phyloP scores from a whole-genome alignment of 2,329 filamentous ascomycete species.

The Phyllosticta citrichinensis region DNA sequence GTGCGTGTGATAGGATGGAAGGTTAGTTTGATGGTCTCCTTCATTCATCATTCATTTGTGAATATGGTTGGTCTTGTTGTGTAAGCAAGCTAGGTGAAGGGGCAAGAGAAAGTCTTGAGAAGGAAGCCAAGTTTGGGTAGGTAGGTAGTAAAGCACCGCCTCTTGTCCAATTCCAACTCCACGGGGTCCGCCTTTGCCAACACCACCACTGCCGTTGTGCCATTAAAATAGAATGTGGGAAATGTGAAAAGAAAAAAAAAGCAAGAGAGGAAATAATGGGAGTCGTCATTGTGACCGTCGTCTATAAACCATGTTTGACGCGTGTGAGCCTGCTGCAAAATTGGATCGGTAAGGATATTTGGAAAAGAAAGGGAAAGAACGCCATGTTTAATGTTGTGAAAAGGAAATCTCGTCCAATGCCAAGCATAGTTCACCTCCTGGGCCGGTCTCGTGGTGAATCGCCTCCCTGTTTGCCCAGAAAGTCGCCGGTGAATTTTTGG shows the following conservation, averaged over 20 bases:
- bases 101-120: too few species aligned
- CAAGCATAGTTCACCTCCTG: not conserved
- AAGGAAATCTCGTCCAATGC: not conserved
- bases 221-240: too few species aligned
- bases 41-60: too few species aligned
- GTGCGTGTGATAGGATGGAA: too few species aligned
- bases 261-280: not conserved
- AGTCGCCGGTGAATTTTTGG: slow-evolving; percentile 9
- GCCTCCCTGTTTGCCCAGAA: not conserved
- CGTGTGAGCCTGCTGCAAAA: not conserved
- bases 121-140: too few species aligned
- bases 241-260: not conserved
- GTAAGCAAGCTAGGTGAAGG: too few species aligned
- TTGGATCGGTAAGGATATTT: not conserved
- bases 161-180: too few species aligned
- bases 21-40: too few species aligned
- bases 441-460: not conserved
- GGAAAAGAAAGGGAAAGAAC: not conserved
- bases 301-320: not conserved
- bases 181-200: too few species aligned
- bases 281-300: not conserved
- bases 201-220: too few species aligned
- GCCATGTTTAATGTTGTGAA: not conserved
- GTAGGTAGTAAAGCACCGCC: too few species aligned
- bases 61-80: too few species aligned